phyloP scores from a whole-genome alignment of 768 basidiomycete species.

The Chalciporus chontae region DNA sequence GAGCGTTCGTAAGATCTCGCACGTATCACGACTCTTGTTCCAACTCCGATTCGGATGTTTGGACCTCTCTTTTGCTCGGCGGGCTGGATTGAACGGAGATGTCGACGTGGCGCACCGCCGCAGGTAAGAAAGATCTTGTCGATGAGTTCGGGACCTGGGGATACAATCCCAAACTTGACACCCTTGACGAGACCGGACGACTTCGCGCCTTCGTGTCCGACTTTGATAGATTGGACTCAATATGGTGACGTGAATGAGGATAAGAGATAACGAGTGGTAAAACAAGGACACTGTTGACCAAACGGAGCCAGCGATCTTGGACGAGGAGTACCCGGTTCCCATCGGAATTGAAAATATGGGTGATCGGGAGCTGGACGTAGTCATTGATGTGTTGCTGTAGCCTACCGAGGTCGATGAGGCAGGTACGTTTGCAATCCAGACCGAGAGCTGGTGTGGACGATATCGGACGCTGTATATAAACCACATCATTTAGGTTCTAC shows the following conservation, averaged over 20 bases:
- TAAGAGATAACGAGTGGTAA: too few species aligned
- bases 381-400: constrained; percentile 68
- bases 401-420: constrained; percentile 79
- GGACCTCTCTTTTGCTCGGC: background rate
- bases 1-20: constrained; percentile 65
- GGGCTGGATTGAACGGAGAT: constrained; percentile 70
- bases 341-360: constrained; percentile 73
- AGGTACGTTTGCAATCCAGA: constrained; percentile 29
- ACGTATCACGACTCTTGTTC: constrained; percentile 19
- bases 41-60: background rate
- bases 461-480: constrained; percentile 58
- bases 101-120: constrained; percentile 63
- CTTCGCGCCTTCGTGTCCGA: constrained; percentile 50
- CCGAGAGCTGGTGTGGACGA: constrained; percentile 53
- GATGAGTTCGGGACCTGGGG: constrained; percentile 50
- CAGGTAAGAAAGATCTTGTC: constrained; percentile 66
- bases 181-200: constrained; percentile 75
- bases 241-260: too few species aligned
- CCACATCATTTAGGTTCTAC: background rate
- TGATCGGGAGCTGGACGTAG: constrained; percentile 60
- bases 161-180: constrained; percentile 59
- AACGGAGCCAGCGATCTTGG: constrained; percentile 67
- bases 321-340: constrained; percentile 74
- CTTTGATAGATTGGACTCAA: background rate
- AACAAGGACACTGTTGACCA: constrained; percentile 45